Evolutionary conservation across 805 yeast genomes (phyloP).

Genomic region (Hanseniaspora valbyensis): DNA sequence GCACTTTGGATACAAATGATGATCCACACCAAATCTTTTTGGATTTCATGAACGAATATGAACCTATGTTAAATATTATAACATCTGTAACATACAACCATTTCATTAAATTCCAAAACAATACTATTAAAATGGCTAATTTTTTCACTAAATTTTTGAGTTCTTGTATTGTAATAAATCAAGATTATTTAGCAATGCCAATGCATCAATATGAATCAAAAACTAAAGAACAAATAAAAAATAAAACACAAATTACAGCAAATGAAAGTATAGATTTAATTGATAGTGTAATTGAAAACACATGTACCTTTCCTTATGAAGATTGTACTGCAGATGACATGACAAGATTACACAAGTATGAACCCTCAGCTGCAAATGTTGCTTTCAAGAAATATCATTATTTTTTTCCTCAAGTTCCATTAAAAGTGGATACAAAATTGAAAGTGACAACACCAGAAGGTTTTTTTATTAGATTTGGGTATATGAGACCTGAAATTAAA

Average conservation of each 20-base stretch:
- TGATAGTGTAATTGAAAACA: background rate
- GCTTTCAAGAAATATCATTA: constrained; percentile 10
- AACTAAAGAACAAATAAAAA: background rate
- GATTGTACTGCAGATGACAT: constrained; percentile 2
- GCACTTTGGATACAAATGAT: constrained; percentile 26
- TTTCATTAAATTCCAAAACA: constrained; percentile 30
- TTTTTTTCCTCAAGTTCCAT: constrained; percentile 8
- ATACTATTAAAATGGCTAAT: constrained; percentile 27
- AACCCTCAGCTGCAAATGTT: background rate
- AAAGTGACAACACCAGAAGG: constrained; percentile 6
- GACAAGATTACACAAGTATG: constrained; percentile 3
- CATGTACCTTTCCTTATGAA: constrained; percentile 4
- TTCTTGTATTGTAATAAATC: constrained; percentile 12
- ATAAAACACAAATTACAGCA: background rate
- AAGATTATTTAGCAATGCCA: constrained; percentile 10
- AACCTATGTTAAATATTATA: constrained; percentile 26
- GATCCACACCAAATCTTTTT: constrained; percentile 22
- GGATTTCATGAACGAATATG: constrained; percentile 23
- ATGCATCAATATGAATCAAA: background rate
- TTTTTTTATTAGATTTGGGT: constrained; percentile 13
- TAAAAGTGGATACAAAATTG: constrained; percentile 1
- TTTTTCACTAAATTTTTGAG: constrained; percentile 8
- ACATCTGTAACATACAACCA: constrained; percentile 29
- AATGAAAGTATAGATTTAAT: background rate
- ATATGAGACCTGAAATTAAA: constrained; percentile 4